Conservation (phyloP, 192 early-diverging fungal genomes). For the Backusella macrospora region DNA sequence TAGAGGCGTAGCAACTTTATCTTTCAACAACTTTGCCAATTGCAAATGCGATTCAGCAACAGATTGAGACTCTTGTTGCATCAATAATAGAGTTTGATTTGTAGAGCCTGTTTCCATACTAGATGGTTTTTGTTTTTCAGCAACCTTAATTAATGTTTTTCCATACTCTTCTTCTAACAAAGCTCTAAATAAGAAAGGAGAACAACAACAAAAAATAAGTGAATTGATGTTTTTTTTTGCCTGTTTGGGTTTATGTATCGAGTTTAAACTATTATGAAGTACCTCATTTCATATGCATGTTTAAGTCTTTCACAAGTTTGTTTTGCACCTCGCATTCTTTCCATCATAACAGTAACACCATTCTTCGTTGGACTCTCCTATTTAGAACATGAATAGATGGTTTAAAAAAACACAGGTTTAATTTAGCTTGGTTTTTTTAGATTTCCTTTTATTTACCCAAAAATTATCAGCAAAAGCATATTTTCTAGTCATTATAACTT, state of each 20-base stretch:
- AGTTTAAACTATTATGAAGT: background rate
- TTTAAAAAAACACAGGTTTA: background rate
- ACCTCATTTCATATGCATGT: constrained; percentile 26
- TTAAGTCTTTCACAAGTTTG: constrained; percentile 23
- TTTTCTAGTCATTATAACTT: background rate
- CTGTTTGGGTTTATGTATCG: too few relatives aligned
- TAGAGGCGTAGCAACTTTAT: constrained; percentile 12
- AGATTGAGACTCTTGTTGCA: background rate
- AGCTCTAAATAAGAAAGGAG: constrained; percentile 16
- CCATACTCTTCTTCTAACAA: constrained; percentile 21
- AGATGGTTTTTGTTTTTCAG: constrained; percentile 2
- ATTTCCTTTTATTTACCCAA: constrained; percentile 5
- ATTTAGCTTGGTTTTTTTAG: background rate
- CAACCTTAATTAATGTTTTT: constrained; percentile 16
- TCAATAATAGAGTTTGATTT: background rate
- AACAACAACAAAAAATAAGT: background rate
- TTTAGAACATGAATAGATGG: background rate
- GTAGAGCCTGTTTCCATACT: constrained; percentile 5
- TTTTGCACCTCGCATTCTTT: constrained; percentile 27
- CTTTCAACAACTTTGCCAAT: background rate
- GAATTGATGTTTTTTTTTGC: background rate
- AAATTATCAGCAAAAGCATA: constrained; percentile 24
- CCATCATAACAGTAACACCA: constrained; percentile 17
- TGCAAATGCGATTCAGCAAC: constrained; percentile 13
- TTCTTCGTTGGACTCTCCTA: constrained; percentile 24